Conservation (phyloP, 495 filamentous ascomycete species). For the Opeltia flavorubescens region DNA sequence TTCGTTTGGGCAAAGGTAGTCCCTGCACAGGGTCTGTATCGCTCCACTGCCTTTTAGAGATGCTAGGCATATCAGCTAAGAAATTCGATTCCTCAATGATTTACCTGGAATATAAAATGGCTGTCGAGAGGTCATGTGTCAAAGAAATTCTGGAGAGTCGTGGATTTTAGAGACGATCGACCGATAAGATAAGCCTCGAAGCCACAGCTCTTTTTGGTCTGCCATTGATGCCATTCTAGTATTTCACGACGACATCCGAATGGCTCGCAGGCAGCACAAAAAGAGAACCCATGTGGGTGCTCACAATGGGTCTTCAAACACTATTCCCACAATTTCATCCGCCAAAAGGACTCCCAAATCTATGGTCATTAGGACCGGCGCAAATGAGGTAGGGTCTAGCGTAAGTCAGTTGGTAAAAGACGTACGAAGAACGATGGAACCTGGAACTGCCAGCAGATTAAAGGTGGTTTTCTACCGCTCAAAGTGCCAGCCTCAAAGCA, state of each 20-base stretch:
- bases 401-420: slow-evolving; percentile 86
- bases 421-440: slow-evolving; percentile 88
- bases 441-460: slow-evolving; percentile 74
- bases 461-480: slow-evolving; percentile 28
- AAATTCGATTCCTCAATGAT: too few relatives aligned
- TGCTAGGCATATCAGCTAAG: background rate
- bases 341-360: slow-evolving; percentile 64
- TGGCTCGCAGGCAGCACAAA: slow-evolving; percentile 75
- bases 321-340: slow-evolving; percentile 28
- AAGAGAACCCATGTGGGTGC: slow-evolving; percentile 75
- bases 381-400: slow-evolving; percentile 81
- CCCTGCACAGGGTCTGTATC: background rate
- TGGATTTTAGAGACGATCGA: background rate
- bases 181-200: slow-evolving; percentile 1
- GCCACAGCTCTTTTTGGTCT: background rate
- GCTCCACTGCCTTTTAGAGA: background rate
- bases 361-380: slow-evolving; percentile 97
- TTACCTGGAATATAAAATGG: too few relatives aligned
- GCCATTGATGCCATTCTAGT: background rate
- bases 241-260: slow-evolving; percentile 18
- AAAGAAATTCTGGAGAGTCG: too few relatives aligned
- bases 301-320: slow-evolving; percentile 40
- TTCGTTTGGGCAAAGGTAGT: background rate
- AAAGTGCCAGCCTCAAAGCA: slow-evolving; percentile 1
- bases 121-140: too few relatives aligned